Evolutionary conservation across 202 grass and related monocot genomes (phyloP), one percentile per base, ranked within the genome.

Genomic region (Schoenoplectus triqueter): DNA sequence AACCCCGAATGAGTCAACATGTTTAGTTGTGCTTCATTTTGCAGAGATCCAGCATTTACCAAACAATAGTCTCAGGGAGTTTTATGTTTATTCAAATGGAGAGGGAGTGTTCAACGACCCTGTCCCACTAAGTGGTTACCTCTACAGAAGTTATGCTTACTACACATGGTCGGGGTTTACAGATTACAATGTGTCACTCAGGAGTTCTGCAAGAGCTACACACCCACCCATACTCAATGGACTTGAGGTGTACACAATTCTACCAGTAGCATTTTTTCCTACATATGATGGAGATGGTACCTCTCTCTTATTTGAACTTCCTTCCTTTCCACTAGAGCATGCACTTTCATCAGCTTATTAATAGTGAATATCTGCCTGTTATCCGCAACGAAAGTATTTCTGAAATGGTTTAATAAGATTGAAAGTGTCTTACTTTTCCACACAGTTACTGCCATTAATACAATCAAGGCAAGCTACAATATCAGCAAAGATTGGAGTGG

Each of bases 161-260:
- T 78, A 39, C 31, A 40, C 50, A 78, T 7, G 1, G 17, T 41
- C 0, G 80, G 49, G 63, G 56, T 73, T 83, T 67, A 56, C 76
- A 47, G 6, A 87, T 89, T 88, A 88, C 83, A 86, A 3, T 39
- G n/a, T 91, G 41, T 86, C 84, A 6, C 40, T 95, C 66, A 40
- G 21, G 65, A 44, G 85, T 48, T 69, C 93, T 2, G 18, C 69
- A 44, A 56, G 80, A 6, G 87, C 93, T 42, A 88, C 64, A 0
- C 81, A 88, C 15, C 87, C 91, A 40, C 91, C 91, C 4, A 78
- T 92, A 74, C 80, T 95, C 31, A 95, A 89, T 85, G 93, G 86
- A 51, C 42, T 86, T 49, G 93, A 95, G 81, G 48, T 91, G 17
- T 92, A 89, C 80, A 73, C 81, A 39, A 61, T 89, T 0, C 17